Base-by-base conservation (phyloP, 2,329 filamentous ascomycete species). In the Lachnellula subtilissima region DNA sequence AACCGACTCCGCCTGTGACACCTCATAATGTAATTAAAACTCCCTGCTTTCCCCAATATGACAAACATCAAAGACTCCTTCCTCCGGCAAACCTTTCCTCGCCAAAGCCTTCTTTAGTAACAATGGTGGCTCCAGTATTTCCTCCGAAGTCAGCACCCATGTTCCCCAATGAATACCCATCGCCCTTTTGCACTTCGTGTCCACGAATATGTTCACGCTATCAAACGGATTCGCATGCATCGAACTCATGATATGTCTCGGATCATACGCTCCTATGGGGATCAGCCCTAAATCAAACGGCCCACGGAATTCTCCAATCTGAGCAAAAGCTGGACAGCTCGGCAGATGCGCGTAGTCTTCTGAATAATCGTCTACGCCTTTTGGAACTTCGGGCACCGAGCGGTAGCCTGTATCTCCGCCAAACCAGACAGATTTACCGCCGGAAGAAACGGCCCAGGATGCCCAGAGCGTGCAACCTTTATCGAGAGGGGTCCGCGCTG, bases 101-200 rank as follows among this genome's bases (percentile, higher is more conserved):
- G 75, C 80, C 69, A 96, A 72, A 2, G 91, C 91, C 69, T 88
- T 78, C 71, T 79, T 86, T 59, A 97, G 74, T 69, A 88, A 73
- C 70, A 71, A 74, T 1, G 91, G 91, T 47, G 93, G 93, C 74
- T 96, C 91, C 55, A 92, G 71, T 1, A 96, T 87, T 57, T 92
- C 88, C 72, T 97, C 93, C 58, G 84, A 79, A 0, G 92, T 96
- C 64, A 67, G 51, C 2, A 63, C 86, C 91, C 92, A 97, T 0
- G 88, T 86, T 2, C 91, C 92, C 91, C 92, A 97, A 69, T 97
- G 93, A 64, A 97, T 96, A 1, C 84, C 92, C 75, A 97, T 78
- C 22, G 91, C 92, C 17, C 75, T 77, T 65, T 82, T 78, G 75
- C 92, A 97, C 63, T 80, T 81, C 0, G 90, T 95, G 65, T 97